phyloP scores from a whole-genome alignment of 768 basidiomycete genomes.

The Boletus subparvulus region DNA sequence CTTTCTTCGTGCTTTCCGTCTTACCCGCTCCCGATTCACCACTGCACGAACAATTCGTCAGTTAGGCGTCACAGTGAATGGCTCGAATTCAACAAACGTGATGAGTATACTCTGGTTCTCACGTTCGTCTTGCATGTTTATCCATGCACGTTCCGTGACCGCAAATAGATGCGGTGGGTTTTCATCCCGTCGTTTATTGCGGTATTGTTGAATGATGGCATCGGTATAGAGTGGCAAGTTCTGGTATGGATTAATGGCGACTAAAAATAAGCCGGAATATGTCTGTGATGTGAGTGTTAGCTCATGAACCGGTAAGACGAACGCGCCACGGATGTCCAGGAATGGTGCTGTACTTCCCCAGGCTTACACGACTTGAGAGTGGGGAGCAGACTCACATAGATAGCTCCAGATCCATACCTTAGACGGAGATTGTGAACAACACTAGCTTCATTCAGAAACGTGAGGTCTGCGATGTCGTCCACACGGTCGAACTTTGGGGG shows the following conservation, averaged over 20 bases:
- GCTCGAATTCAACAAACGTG: constrained; percentile 60
- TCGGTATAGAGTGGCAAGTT: constrained; percentile 88
- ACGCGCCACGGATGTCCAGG: constrained; percentile 5
- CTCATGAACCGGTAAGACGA: neutral
- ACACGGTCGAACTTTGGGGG: constrained; percentile 98
- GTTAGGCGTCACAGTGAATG: constrained; percentile 4
- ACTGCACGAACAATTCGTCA: constrained; percentile 40
- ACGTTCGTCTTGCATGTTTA: constrained; percentile 95
- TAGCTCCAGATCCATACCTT: constrained; percentile 87
- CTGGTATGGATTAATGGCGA: constrained; percentile 98
- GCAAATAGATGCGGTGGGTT: constrained; percentile 97
- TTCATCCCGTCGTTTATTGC: constrained; percentile 83
- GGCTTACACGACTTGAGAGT: neutral
- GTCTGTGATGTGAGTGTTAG: constrained; percentile 54
- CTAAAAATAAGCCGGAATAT: constrained; percentile 94
- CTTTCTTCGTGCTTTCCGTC: constrained; percentile 98
- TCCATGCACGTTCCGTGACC: constrained; percentile 96
- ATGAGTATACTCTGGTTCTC: constrained; percentile 98
- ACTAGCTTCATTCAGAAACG: constrained; percentile 96
- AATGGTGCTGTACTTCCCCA: constrained; percentile 3
- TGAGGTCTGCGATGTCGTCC: constrained; percentile 96
- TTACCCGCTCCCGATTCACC: constrained; percentile 99
- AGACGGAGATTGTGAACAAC: constrained; percentile 97
- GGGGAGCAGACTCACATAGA: constrained; percentile 66
- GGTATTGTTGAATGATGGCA: constrained; percentile 85